phyloP scores from a whole-genome alignment of 2,329 filamentous ascomycete genomes.

The Penicillium rolfsii region DNA sequence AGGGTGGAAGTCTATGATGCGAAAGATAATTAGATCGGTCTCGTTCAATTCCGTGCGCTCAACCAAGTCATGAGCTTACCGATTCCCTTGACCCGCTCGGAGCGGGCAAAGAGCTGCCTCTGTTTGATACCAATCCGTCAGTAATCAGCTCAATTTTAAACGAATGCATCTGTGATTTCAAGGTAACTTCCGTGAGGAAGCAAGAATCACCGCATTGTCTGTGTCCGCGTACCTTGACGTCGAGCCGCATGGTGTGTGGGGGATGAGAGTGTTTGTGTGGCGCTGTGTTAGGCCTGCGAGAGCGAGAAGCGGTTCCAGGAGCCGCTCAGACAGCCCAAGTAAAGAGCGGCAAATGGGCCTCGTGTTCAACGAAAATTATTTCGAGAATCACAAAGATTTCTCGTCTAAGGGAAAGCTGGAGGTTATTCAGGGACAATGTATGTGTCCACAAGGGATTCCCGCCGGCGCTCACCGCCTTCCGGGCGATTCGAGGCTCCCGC shows the following conservation, averaged over 20 bases:
- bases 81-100: slow-evolving; percentile 94
- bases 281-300: slow-evolving; percentile 38
- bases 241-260: slow-evolving; percentile 58
- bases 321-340: slow-evolving; percentile 40
- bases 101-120: slow-evolving; percentile 84
- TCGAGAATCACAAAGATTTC: slow-evolving; percentile 24
- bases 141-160: slow-evolving; percentile 28
- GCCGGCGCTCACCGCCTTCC: slow-evolving; percentile 32
- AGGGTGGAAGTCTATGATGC: slow-evolving; percentile 4
- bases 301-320: slow-evolving; percentile 37
- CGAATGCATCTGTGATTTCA: neutral
- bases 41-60: slow-evolving; percentile 66
- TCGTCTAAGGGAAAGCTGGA: slow-evolving; percentile 27
- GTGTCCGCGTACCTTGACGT: slow-evolving; percentile 58
- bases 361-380: slow-evolving; percentile 16
- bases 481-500: slow-evolving; percentile 10
- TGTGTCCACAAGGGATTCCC: slow-evolving; percentile 37
- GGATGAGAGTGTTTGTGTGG: slow-evolving; percentile 39
- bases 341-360: slow-evolving; percentile 22
- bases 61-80: slow-evolving; percentile 97
- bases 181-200: neutral
- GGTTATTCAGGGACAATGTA: slow-evolving; percentile 34
- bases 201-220: slow-evolving; percentile 6
- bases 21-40: neutral
- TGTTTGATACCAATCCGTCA: slow-evolving; percentile 51